phyloP scores from a whole-genome alignment of 2,329 filamentous ascomycete genomes.

The Westerdykella sp. region DNA sequence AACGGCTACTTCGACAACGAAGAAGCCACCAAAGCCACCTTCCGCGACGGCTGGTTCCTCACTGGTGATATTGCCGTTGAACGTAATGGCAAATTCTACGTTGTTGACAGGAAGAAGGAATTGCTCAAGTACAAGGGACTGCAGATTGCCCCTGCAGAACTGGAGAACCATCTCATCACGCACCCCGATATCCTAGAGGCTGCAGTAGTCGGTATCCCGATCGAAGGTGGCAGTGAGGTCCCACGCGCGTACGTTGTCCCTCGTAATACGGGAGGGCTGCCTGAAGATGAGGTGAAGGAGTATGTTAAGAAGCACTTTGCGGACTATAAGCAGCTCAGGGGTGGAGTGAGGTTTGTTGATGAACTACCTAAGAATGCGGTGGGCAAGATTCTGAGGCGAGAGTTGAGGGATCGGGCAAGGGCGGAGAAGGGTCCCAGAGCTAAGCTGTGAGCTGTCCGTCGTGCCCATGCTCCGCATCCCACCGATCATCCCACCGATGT shows the following conservation, averaged over 20 bases:
- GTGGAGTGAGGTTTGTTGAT: slow-evolving; percentile 59
- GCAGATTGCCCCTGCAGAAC: slow-evolving; percentile 40
- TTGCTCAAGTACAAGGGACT: slow-evolving; percentile 31
- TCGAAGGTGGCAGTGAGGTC: slow-evolving; percentile 38
- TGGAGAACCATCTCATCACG: slow-evolving; percentile 34
- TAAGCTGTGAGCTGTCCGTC: slow-evolving; percentile 1
- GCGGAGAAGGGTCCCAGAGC: slow-evolving; percentile 11
- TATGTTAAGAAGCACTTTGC: slow-evolving; percentile 63
- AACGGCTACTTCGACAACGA: slow-evolving; percentile 66
- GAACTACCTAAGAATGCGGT: slow-evolving; percentile 66
- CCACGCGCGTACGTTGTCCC: slow-evolving; percentile 54
- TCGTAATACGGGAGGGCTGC: slow-evolving; percentile 25
- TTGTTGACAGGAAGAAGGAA: slow-evolving; percentile 61
- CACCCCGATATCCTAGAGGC: slow-evolving; percentile 36
- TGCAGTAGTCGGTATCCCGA: slow-evolving; percentile 35
- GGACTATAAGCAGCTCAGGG: slow-evolving; percentile 61
- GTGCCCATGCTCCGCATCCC: too few relatives aligned
- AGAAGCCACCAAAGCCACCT: slow-evolving; percentile 59
- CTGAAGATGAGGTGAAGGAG: slow-evolving; percentile 36
- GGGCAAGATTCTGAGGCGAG: slow-evolving; percentile 64
- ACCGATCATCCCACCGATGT: too few relatives aligned
- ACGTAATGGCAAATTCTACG: slow-evolving; percentile 69
- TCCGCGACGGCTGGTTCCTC: slow-evolving; percentile 73
- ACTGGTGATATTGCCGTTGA: slow-evolving; percentile 79
- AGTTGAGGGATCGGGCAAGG: slow-evolving; percentile 48